A percentile compares a stretch with the other conserved stretches of the same genome.
phyloP scores from a whole-genome alignment of 2,329 filamentous ascomycete genomes.

The Teratosphaeria epicoccoides region DNA sequence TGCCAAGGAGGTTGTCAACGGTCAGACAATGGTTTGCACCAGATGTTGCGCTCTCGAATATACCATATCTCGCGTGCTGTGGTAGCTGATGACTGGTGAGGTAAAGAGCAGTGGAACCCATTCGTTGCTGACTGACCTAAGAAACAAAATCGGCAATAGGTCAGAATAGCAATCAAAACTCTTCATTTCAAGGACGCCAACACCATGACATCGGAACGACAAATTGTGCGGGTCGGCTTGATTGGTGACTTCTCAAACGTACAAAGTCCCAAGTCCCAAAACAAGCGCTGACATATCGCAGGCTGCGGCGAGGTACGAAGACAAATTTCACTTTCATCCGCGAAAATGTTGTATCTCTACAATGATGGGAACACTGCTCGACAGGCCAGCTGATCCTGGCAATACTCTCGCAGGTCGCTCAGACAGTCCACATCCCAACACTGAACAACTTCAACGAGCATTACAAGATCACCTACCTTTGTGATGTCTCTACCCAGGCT shows the following conservation, averaged over 20 bases:
- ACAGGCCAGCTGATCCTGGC: neutral
- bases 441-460: conserved; percentile 35
- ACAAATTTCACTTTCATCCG: neutral
- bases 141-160: neutral
- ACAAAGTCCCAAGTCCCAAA: neutral
- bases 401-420: conserved; percentile 20
- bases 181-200: too few species aligned
- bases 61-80: too few species aligned
- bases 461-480: conserved; percentile 41
- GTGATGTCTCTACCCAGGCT: conserved; percentile 39
- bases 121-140: neutral
- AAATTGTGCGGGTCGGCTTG: neutral
- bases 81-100: neutral
- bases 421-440: conserved; percentile 43
- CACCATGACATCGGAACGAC: neutral
- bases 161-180: neutral
- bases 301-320: neutral
- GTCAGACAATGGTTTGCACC: too few species aligned
- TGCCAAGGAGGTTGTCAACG: neutral
- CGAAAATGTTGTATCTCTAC: neutral
- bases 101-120: neutral
- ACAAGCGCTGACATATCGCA: neutral
- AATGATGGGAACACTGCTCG: too few species aligned
- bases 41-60: too few species aligned
- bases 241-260: neutral